These are phyloP conservation scores for Pseudomassariella vexata DNA, from an alignment of 2,329 filamentous ascomycete species.

Conservation along the genomic window DNA sequence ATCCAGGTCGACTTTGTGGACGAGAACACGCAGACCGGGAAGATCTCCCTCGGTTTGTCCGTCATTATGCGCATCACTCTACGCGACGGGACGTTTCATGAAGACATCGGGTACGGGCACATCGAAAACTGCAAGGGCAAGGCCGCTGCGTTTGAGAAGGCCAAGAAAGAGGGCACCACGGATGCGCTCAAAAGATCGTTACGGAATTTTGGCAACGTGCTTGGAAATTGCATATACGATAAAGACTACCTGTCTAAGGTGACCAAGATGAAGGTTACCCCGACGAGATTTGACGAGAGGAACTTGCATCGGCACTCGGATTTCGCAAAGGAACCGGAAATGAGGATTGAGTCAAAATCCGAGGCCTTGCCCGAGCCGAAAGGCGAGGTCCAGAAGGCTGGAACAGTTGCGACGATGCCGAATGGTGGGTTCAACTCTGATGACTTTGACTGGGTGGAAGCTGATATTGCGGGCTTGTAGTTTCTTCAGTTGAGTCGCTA, in stretches of 20 bases:
- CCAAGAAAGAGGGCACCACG: conserved; percentile 96
- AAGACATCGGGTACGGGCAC: conserved; percentile 94
- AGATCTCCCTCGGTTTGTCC: conserved; percentile 78
- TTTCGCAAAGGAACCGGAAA: conserved; percentile 50
- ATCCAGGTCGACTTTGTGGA: conserved; percentile 95
- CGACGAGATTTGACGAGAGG: conserved; percentile 71
- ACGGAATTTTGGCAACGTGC: conserved; percentile 88
- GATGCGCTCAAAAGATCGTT: conserved; percentile 87
- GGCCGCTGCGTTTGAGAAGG: conserved; percentile 93
- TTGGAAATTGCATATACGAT: conserved; percentile 99
- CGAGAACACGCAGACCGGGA: conserved; percentile 71
- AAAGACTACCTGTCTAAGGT: conserved; percentile 88
- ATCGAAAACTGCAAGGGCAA: conserved; percentile 96
- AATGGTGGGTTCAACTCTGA: conserved; percentile 42
- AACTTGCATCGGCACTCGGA: conserved; percentile 77
- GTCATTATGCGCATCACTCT: conserved; percentile 88
- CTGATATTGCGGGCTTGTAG: conserved; percentile 26
- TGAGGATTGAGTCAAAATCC: conserved; percentile 4
- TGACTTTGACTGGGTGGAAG: conserved; percentile 24
- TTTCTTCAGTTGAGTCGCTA: conserved; percentile 22
- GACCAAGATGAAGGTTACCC: conserved; percentile 78
- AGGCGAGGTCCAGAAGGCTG: conserved; percentile 23
- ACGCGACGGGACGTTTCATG: conserved; percentile 91
- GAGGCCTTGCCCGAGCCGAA: conserved; percentile 15
- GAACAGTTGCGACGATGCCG: conserved; percentile 13